phyloP scores from a whole-genome alignment of 2,329 filamentous ascomycete genomes.

The Decorospora gaudefroyi region DNA sequence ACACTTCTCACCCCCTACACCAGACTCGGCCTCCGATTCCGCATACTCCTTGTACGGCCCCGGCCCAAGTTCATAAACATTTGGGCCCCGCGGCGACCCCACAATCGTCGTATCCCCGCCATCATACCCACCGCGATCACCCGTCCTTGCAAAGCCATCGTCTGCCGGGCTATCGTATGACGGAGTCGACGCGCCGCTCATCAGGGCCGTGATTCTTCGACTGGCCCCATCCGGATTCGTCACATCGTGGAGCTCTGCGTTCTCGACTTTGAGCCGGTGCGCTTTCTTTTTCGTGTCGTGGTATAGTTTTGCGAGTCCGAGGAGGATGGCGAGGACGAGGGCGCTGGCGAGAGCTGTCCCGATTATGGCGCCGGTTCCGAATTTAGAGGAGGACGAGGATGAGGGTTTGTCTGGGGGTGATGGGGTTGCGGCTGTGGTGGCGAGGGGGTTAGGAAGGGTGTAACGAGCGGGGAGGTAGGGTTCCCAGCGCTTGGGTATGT shows the following conservation, averaged over 20 bases:
- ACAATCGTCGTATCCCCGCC: not conserved
- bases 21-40: too few species aligned
- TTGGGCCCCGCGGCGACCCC: not conserved
- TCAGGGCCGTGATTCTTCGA: slow-evolving; percentile 13
- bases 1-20: too few species aligned
- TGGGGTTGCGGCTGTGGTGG: not conserved
- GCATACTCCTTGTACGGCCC: not conserved
- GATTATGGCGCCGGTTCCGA: not conserved
- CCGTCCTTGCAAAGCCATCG: not conserved
- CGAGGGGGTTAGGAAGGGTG: not conserved
- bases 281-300: slow-evolving; percentile 13
- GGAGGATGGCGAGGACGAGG: not conserved
- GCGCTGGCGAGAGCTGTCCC: slow-evolving; percentile 1
- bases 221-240: slow-evolving; percentile 11
- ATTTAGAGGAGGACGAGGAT: not conserved
- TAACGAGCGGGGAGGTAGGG: slow-evolving; percentile 12
- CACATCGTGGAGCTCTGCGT: slow-evolving; percentile 9
- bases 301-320: slow-evolving; percentile 6
- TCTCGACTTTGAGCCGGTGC: slow-evolving; percentile 6
- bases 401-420: not conserved
- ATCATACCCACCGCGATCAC: not conserved
- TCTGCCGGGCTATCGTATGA: not conserved
- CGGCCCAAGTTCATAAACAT: not conserved
- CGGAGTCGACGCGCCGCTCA: not conserved
- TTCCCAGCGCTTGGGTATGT: slow-evolving; percentile 20